Percentiles rank a stretch among this genome's conserved stretches.
Conservation (phyloP, 2,329 filamentous ascomycete genomes). For the Talaromyces sp. region DNA sequence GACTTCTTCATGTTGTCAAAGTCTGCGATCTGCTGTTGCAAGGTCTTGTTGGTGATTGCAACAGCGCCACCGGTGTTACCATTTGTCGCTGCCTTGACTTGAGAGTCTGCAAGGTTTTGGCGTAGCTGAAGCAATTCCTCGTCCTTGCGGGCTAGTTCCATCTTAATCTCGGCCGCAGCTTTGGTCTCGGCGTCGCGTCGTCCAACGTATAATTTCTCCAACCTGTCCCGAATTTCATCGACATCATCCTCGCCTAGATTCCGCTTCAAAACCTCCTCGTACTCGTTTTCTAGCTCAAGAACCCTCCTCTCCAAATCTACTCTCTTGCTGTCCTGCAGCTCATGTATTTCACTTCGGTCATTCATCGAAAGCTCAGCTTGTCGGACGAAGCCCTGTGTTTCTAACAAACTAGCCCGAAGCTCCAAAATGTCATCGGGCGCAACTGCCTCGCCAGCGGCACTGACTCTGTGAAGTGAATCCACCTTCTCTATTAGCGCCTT, state of each 20-base stretch:
- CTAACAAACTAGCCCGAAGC: conserved; percentile 73
- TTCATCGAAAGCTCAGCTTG: conserved; percentile 87
- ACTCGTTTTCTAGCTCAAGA: conserved; percentile 71
- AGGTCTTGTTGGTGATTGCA: conserved; percentile 76
- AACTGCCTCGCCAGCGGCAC: conserved; percentile 72
- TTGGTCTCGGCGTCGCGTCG: conserved; percentile 71
- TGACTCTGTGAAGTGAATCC: conserved; percentile 73
- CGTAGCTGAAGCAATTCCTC: conserved; percentile 81
- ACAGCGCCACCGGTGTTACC: conserved; percentile 46
- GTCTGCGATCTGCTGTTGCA: conserved; percentile 96
- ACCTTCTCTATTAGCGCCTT: conserved; percentile 79
- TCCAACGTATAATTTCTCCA: conserved; percentile 73
- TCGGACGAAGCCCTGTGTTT: conserved; percentile 87
- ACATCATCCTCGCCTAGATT: conserved; percentile 76
- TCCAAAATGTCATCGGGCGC: conserved; percentile 76
- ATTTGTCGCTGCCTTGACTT: conserved; percentile 54
- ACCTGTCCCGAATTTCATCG: conserved; percentile 75
- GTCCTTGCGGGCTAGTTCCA: conserved; percentile 70
- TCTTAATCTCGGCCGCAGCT: conserved; percentile 72
- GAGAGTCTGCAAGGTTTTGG: conserved; percentile 72
- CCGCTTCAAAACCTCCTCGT: conserved; percentile 75
- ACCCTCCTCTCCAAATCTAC: conserved; percentile 75
- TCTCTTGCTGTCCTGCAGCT: conserved; percentile 61
- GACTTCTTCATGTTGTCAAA: conserved; percentile 99
- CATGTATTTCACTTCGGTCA: conserved; percentile 62